These are phyloP conservation scores for Scutellaria baicalensis DNA, from an alignment of 257 asterid genomes.

Conservation along the genomic window DNA sequence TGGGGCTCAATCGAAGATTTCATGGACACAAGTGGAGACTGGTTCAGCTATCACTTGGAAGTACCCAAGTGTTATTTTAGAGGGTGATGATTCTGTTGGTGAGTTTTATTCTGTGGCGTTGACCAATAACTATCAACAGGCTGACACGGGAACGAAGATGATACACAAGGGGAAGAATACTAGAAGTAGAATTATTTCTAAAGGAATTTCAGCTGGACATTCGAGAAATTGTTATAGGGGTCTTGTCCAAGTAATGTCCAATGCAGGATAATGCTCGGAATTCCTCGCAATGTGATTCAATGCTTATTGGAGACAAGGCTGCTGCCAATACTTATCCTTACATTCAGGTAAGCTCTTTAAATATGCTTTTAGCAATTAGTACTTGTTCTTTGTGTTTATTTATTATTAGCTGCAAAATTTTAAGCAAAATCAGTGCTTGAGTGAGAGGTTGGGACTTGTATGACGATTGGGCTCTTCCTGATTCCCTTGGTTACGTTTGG, in stretches of 20 bases:
- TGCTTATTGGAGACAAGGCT: conserved; percentile 88
- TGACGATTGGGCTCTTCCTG: neutral
- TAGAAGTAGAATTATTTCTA: conserved; percentile 85
- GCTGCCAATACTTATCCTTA: conserved; percentile 95
- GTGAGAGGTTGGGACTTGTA: neutral
- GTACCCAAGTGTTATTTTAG: conserved; percentile 88
- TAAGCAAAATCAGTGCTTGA: neutral
- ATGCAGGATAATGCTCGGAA: conserved; percentile 76
- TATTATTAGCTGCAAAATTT: neutral
- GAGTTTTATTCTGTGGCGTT: conserved; percentile 94
- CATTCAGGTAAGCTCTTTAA: conserved; percentile 58
- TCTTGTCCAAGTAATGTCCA: conserved; percentile 81
- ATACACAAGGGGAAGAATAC: conserved; percentile 96
- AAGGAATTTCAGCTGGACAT: conserved; percentile 89
- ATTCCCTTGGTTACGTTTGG: neutral
- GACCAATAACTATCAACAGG: conserved; percentile 93
- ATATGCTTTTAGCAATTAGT: neutral
- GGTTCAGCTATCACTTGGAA: conserved; percentile 99
- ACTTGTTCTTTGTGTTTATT: neutral
- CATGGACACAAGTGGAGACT: conserved; percentile 99
- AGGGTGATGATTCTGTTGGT: conserved; percentile 93
- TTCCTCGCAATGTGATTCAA: conserved; percentile 92
- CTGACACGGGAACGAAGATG: conserved; percentile 98
- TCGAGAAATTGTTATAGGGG: conserved; percentile 92
- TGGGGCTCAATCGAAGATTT: conserved; percentile 68